Conservation (phyloP, 164 flowering plant genomes). For the Liquidambar formosana region DNA sequence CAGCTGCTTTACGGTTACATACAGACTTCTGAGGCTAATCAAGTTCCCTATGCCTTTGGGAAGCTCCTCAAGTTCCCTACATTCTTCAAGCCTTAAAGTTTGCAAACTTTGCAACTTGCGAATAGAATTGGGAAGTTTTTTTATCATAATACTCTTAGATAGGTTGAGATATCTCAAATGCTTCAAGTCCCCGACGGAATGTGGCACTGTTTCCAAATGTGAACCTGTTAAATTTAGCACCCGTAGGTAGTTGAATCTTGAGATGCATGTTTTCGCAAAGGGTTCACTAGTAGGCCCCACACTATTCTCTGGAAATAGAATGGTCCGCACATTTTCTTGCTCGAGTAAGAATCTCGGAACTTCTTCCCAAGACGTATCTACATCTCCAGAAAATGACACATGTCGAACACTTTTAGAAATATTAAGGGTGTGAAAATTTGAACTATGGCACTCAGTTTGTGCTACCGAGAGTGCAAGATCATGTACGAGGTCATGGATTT, state of each 20-base stretch:
- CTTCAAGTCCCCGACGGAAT: neutral
- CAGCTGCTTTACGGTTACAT: neutral
- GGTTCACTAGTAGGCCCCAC: neutral
- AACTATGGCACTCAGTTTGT: too few species aligned
- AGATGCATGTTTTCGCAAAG: neutral
- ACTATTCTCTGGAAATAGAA: neutral
- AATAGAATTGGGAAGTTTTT: neutral
- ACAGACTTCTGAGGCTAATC: neutral
- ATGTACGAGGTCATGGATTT: constrained; percentile 4
- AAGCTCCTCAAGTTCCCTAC: neutral
- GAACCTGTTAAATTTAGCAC: neutral
- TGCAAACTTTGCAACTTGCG: neutral
- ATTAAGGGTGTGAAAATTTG: neutral
- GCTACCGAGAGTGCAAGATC: neutral
- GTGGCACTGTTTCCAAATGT: neutral
- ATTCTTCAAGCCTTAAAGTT: neutral
- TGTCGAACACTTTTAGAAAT: constrained; percentile 1
- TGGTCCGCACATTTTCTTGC: neutral
- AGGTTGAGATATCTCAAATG: neutral
- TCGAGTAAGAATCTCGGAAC: neutral
- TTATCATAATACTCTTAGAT: neutral
- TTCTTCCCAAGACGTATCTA: neutral
- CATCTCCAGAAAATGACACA: neutral
- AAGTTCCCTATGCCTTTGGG: neutral
- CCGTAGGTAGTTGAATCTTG: neutral